These are phyloP conservation scores for Panellus pusillus DNA, from an alignment of 768 basidiomycete genomes.

Conservation along the genomic window DNA sequence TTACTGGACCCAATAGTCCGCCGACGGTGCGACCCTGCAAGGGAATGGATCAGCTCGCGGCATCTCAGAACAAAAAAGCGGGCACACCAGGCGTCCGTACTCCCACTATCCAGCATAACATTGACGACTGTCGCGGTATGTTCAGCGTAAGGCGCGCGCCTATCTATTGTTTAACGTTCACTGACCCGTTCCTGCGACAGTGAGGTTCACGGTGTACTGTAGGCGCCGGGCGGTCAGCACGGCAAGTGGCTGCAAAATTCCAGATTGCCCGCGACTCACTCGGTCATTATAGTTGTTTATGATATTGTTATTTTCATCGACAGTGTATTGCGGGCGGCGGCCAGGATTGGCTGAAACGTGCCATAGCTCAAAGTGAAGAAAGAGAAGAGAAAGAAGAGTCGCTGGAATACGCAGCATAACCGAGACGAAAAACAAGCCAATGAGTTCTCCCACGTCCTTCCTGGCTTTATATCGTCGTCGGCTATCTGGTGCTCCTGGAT, in stretches of 20 bases:
- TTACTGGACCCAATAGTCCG: constrained; percentile 32
- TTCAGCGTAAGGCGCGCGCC: background rate
- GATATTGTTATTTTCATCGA: constrained; percentile 16
- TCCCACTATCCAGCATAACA: constrained; percentile 40
- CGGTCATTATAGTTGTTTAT: constrained; percentile 20
- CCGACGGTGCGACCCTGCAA: constrained; percentile 35
- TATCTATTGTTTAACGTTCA: background rate
- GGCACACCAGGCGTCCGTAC: constrained; percentile 35
- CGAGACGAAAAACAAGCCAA: too few relatives aligned
- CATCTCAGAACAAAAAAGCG: too few relatives aligned
- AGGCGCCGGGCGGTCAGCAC: background rate
- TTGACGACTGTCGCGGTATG: constrained; percentile 23
- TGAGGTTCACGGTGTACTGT: constrained; percentile 17
- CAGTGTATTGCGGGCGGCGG: constrained; percentile 10
- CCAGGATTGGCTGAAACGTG: constrained; percentile 15
- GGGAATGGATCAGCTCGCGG: background rate
- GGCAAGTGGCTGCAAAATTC: too few relatives aligned
- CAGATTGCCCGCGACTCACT: constrained; percentile 2
- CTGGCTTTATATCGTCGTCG: too few relatives aligned
- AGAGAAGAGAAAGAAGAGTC: constrained; percentile 17
- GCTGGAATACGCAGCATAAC: constrained; percentile 4
- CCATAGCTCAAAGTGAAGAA: constrained; percentile 13
- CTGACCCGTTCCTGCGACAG: constrained; percentile 16
- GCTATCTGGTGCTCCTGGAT: too few relatives aligned
- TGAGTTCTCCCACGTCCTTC: too few relatives aligned